phyloP scores from a whole-genome alignment of 192 early-diverging fungal genomes.

The Piromyces finnis region DNA sequence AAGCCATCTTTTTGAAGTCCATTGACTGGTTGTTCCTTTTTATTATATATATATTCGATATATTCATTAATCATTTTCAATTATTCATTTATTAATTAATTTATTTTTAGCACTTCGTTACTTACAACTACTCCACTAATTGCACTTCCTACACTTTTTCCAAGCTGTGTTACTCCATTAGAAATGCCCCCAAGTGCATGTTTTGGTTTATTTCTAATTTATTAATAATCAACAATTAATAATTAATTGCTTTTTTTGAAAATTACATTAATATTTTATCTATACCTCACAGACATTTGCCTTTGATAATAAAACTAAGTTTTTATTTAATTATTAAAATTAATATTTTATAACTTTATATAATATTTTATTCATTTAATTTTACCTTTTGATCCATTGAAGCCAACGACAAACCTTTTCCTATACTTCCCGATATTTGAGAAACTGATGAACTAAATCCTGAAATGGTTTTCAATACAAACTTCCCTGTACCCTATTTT shows the following conservation, averaged over 20 bases:
- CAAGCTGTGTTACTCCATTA: constrained; percentile 68
- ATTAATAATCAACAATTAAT: background rate
- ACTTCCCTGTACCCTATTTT: constrained; percentile 44
- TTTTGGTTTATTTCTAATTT: constrained; percentile 58
- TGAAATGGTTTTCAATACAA: constrained; percentile 88
- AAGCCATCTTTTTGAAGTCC: constrained; percentile 78
- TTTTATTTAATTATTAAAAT: no score
- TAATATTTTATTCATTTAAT: no score
- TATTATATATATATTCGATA: constrained; percentile 21
- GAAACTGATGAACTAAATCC: constrained; percentile 87
- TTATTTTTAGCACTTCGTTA: background rate
- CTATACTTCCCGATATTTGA: constrained; percentile 87
- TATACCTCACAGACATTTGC: background rate
- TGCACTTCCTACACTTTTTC: constrained; percentile 65
- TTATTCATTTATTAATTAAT: background rate
- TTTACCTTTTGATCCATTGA: constrained; percentile 64
- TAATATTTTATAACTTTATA: background rate
- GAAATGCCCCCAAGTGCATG: constrained; percentile 80
- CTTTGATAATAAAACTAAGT: background rate
- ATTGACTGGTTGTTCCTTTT: background rate
- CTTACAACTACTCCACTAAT: constrained; percentile 71
- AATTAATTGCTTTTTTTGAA: background rate
- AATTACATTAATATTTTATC: no score
- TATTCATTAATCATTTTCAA: constrained; percentile 38
- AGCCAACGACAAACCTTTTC: constrained; percentile 74